phyloP scores from a whole-genome alignment of 2,329 filamentous ascomycete genomes.

The Colletotrichum higginsianum region DNA sequence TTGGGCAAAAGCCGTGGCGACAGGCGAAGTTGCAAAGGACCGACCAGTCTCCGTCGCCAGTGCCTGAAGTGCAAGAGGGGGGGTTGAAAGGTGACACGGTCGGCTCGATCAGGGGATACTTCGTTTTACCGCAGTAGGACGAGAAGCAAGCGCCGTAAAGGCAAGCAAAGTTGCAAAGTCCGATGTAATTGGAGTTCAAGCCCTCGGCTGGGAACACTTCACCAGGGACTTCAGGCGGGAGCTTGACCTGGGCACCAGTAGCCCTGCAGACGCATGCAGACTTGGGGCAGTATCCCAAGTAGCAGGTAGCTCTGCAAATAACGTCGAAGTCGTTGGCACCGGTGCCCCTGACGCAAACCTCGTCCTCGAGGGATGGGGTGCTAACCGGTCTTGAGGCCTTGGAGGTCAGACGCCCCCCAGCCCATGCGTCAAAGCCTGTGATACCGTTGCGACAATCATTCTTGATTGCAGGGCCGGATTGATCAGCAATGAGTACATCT shows the following conservation, averaged over 20 bases:
- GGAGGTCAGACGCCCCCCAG: slow-evolving; percentile 7
- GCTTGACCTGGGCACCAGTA: background rate
- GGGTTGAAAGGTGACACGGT: background rate
- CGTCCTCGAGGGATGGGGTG: background rate
- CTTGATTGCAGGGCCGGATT: background rate
- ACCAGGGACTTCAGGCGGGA: background rate
- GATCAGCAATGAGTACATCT: background rate
- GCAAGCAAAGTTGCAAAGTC: slow-evolving; percentile 13
- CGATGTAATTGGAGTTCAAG: background rate
- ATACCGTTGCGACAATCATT: slow-evolving; percentile 11
- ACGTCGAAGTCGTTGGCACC: slow-evolving; percentile 47
- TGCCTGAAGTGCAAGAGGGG: slow-evolving; percentile 11
- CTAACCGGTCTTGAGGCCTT: background rate
- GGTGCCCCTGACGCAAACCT: slow-evolving; percentile 47
- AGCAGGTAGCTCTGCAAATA: slow-evolving; percentile 52
- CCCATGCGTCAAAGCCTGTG: slow-evolving; percentile 34
- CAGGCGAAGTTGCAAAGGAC: slow-evolving; percentile 54
- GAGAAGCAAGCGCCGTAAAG: background rate
- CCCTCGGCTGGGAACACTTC: background rate
- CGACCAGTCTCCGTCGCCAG: slow-evolving; percentile 44
- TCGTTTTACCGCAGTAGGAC: background rate
- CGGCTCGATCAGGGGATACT: background rate
- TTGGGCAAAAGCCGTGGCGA: slow-evolving; percentile 49
- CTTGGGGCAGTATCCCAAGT: slow-evolving; percentile 49
- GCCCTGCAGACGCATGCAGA: slow-evolving; percentile 40